A percentile compares a stretch with the other conserved stretches of the same genome.
phyloP scores from a whole-genome alignment of 257 asterid genomes.

The Euphrasia confusa region DNA sequence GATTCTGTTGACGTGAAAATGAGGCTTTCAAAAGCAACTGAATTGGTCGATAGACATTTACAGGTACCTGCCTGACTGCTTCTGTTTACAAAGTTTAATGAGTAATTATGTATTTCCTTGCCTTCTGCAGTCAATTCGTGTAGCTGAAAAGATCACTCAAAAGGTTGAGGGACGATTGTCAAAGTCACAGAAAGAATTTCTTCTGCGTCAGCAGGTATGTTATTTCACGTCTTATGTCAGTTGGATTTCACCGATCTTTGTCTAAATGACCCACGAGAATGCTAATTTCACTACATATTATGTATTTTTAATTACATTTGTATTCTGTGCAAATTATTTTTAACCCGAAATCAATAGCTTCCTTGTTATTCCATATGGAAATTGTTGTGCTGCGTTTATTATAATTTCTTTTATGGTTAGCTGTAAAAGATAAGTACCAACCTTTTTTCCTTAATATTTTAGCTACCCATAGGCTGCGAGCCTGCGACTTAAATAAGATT shows the following conservation, averaged over 20 bases:
- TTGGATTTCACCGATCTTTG: constrained; percentile 17
- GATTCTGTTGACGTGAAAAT: constrained; percentile 95
- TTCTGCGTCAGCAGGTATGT: constrained; percentile 96
- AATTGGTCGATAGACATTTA: constrained; percentile 90
- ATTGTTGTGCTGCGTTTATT: constrained; percentile 5
- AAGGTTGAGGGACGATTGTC: constrained; percentile 99
- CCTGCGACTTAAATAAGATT: constrained; percentile 13
- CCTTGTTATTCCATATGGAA: constrained; percentile 4
- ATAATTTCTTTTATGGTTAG: constrained; percentile 15
- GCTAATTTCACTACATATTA: constrained; percentile 19
- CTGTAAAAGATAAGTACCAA: constrained; percentile 1
- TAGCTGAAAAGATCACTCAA: constrained; percentile 95
- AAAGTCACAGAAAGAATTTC: constrained; percentile 97
- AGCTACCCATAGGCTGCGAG: constrained; percentile 17
- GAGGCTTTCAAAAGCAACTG: constrained; percentile 93
- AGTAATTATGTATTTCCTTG: constrained; percentile 25
- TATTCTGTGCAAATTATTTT: constrained; percentile 13
- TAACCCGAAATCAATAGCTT: constrained; percentile 2
- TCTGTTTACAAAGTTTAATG: constrained; percentile 18
- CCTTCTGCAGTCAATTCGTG: constrained; percentile 83
- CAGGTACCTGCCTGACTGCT: constrained; percentile 55
- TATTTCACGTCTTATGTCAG: constrained; percentile 14
- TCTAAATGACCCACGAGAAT: constrained; percentile 16
- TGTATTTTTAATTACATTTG: constrained; percentile 6
- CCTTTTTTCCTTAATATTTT: neutral